Evolutionary conservation across 1,284 basidiomycete genomes (phyloP), one percentile per base, ranked within the genome.

Genomic region (Anthracocystis setariae): DNA sequence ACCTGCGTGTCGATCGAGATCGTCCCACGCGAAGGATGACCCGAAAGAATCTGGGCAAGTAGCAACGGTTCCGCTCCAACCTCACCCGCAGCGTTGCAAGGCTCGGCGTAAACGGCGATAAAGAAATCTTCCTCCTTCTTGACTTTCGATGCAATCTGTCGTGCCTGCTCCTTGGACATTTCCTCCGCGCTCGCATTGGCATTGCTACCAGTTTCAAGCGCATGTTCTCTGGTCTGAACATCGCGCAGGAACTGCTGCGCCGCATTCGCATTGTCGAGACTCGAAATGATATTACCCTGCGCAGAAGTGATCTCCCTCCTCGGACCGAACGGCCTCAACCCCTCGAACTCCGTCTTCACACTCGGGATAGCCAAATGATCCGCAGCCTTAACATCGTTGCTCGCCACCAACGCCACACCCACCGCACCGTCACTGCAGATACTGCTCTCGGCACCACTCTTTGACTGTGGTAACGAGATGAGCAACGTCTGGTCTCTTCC

Each of bases 401-500:
- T 67, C 3, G 82, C 65, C 32, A 79, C 82, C 54, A 92, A 67
- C 2, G 88, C 90, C 9, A 93, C 63, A 0, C 92, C 92, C 3
- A 94, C 87, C 0, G 91, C 89, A 5, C 93, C 93, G 1, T 87
- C 38, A 4, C 57, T 65, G 67, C 87, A 83, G 21, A 92, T 86
- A 2, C 85, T 78, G 27, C 85, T 84, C 50, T 89, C 20, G 5
- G 39, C 45, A 0, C 46, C 12, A 17, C 47, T n/a, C n/a, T n/a
- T 32, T 12, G 55, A 57, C 38, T 59, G 53, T 5, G 71, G 71
- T 1, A 71, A 42, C 8, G 59, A 87, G 66, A 87, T 84, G 70
- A 93, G 89, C 2, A 94, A 84, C 0, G 92, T 94, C 46, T 90
- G 88, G 1, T 90, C 90, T 20, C 90, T 85, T 10, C 91, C 91